Conservation (phyloP, 345 rosid species). For the Lumnitzera littorea region DNA sequence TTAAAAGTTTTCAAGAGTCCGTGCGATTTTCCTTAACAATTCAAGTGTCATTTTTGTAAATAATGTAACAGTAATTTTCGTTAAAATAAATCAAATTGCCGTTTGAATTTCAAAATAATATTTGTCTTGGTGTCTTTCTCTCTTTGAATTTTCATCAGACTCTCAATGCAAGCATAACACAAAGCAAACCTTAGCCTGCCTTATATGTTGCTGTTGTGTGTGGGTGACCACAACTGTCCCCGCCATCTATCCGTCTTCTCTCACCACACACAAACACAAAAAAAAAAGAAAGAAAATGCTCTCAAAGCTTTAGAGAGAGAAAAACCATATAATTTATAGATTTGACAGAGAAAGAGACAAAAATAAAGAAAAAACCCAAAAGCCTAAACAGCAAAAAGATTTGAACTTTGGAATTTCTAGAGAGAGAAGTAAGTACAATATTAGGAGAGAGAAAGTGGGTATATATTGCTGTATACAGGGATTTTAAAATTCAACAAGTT, state of each 20-base stretch:
- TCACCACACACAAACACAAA: constrained; percentile 13
- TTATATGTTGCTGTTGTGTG: background rate
- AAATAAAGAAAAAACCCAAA: constrained; percentile 1
- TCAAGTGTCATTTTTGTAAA: too few relatives aligned
- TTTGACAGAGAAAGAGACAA: constrained; percentile 2
- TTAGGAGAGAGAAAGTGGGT: constrained; percentile 6
- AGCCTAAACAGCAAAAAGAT: constrained; percentile 4
- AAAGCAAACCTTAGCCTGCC: background rate
- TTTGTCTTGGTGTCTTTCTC: background rate
- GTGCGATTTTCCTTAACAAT: too few relatives aligned
- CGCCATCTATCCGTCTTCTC: constrained; percentile 1
- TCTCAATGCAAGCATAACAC: background rate
- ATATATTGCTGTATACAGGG: background rate
- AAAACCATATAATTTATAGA: background rate
- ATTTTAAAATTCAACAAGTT: background rate
- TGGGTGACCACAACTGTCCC: constrained; percentile 16
- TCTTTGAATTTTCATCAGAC: background rate
- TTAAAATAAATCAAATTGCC: too few relatives aligned
- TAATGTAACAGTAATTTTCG: too few relatives aligned
- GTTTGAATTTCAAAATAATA: too few relatives aligned
- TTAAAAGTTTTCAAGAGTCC: too few relatives aligned
- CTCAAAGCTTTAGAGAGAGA: constrained; percentile 6
- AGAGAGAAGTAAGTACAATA: background rate
- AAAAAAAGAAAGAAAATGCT: background rate
- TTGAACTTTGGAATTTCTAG: constrained; percentile 4